These are phyloP conservation scores for Solanum hybrid DNA, from an alignment of 305 asterid genomes.

Conservation along the genomic window DNA sequence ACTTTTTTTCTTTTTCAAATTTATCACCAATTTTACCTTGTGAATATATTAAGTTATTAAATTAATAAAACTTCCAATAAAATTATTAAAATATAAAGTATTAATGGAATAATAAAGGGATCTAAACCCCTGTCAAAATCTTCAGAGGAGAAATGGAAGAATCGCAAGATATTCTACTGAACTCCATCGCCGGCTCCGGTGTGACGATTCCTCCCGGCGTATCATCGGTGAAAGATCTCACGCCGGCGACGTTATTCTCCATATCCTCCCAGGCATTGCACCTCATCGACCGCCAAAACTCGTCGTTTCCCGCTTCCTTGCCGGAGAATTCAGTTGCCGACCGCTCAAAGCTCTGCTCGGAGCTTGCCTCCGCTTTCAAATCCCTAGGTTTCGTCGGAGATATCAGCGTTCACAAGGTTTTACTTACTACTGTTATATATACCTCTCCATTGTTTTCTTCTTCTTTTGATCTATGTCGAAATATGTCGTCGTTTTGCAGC, in stretches of 20 bases:
- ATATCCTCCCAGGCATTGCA: constrained; percentile 37
- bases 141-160: constrained; percentile 26
- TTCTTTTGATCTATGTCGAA: background rate
- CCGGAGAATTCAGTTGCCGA: constrained; percentile 46
- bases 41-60: background rate
- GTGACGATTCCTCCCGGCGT: constrained; percentile 44
- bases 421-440: background rate
- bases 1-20: background rate
- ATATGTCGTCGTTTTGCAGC: background rate
- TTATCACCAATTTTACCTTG: background rate
- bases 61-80: background rate
- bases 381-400: constrained; percentile 42
- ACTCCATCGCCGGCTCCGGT: constrained; percentile 43
- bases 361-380: constrained; percentile 40
- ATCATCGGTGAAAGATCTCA: constrained; percentile 40
- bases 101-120: background rate
- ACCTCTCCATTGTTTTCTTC: background rate
- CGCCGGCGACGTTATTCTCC: constrained; percentile 36
- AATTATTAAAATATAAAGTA: background rate
- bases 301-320: constrained; percentile 29
- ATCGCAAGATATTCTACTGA: constrained; percentile 51
- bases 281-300: constrained; percentile 18
- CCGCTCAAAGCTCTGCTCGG: constrained; percentile 40
- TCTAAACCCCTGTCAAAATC: background rate
- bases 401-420: constrained; percentile 57